Evolutionary conservation across 495 filamentous ascomycete species (phyloP), one percentile per base, ranked within the genome.

Genomic region (Aspergillus funiculosus): DNA sequence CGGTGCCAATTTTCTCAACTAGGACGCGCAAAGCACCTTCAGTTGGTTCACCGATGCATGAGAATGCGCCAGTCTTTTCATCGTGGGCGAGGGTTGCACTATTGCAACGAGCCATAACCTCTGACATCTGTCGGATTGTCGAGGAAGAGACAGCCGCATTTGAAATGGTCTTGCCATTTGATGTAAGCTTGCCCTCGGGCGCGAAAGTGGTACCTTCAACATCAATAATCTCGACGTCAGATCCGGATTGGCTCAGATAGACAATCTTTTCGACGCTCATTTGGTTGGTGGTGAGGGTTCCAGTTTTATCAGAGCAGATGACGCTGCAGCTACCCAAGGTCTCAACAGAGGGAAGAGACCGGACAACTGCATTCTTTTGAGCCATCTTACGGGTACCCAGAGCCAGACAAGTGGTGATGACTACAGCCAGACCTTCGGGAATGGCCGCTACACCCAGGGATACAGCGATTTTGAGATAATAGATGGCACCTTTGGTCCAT

Each of bases 231-330:
- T 94, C 88, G 11, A 99, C 67, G 30, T 79, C 82, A 37, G 72
- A 75, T 27, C 88, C 89, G 39, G 77, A 69, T 47, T 81, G 74
- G 53, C 74, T 82, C 56, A 99, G 70, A 60, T 86, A 87, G 21
- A 95, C 86, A 29, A 96, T 74, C 67, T 90, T 95, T 62, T 81
- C 91, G 41, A 95, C 94, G 58, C 92, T 96, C 94, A 99, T 99
- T 67, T 99, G 89, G 69, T 97, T 99, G 26, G 94, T 99, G 19
- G 94, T 99, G 60, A 99, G 69, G 17, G 94, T 99, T 51, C 94
- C 94, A 1, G 94, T 99, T 74, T 99, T 99, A 71, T 99, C 94
- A n/a, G 94, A 99, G 71, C 94, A 99, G 60, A 99, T 95, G 43
- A 99, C 89, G 59, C 92, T 97, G 75, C 94, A 99, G 76, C 94